Base-by-base conservation (phyloP, 495 filamentous ascomycete genomes). In the Penicillium atrosanguineum region DNA sequence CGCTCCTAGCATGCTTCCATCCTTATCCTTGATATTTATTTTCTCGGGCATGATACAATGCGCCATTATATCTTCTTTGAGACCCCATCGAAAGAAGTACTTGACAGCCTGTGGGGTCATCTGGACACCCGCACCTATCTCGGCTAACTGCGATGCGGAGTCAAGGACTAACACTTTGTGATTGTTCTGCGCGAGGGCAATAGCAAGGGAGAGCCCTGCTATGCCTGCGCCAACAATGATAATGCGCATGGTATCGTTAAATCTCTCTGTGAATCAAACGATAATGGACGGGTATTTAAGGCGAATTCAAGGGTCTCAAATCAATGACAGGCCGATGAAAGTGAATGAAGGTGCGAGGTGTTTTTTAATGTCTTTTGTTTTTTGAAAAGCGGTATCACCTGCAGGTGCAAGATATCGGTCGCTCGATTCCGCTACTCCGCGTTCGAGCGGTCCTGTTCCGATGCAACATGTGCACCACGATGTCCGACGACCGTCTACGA, bases 71-170 rank as follows among this genome's bases (percentile, higher is more conserved):
- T 50, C 47, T 1, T 50, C 47, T 25, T 50, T 50, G 15, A 50
- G 47, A 6, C 47, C 47, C 47, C 47, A 50, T 20, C 41, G 36
- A 23, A 26, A 40, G 18, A 50, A 50, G 37, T 50, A 42, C 23
- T 50, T 50, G 14, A 50, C 37, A 11, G 47, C 37, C 14, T 50
- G 47, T 1, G 47, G 47, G 18, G 47, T 41, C 47, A 50, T 50
- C 29, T 50, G 47, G n/a, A 50, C 39, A 5, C 47, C 47, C 7
- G 47, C 47, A 1, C 47, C 47, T 28, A 50, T 21, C n/a, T 50
- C 47, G 7, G 47, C 47, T 42, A 50, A 8, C 9, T 19, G 47
- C 12, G 47, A 23, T 0, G 37, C 47, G 3, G 47, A 40, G 21
- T 50, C 47, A 4, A 50, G 15, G 37, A 42, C 12, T 1, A 41